Conservation (phyloP, 225 moss, liverwort and hornwort species). For the Sphagnum tenellum region DNA sequence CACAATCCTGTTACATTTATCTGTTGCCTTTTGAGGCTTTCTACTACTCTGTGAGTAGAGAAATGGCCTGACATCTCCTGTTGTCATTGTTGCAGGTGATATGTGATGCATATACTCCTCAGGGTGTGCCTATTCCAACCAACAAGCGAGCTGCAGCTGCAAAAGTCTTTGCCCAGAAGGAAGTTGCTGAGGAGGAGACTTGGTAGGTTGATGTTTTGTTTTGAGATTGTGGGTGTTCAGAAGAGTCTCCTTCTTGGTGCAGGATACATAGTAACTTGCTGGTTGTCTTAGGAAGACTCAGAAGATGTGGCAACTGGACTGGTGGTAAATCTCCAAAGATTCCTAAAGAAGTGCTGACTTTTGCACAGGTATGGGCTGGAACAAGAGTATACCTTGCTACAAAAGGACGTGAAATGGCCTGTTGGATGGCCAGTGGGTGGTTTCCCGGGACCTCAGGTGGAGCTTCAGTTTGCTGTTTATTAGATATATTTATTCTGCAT, state of each 20-base stretch:
- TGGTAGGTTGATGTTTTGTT: slow-evolving; percentile 19
- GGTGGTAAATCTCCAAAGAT: background rate
- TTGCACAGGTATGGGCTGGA: slow-evolving; percentile 37
- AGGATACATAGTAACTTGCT: too few species aligned
- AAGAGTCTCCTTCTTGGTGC: too few species aligned
- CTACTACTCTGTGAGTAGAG: background rate
- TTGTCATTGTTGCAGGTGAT: slow-evolving; percentile 18
- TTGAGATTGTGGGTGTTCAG: too few species aligned
- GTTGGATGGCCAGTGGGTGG: slow-evolving; percentile 47
- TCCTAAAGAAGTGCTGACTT: background rate
- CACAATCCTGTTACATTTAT: too few species aligned
- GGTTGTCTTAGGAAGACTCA: too few species aligned
- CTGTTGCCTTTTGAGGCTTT: too few species aligned
- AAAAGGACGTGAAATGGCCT: slow-evolving; percentile 43
- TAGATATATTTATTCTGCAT: too few species aligned
- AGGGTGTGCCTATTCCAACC: slow-evolving; percentile 28
- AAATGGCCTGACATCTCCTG: background rate
- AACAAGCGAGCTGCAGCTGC: slow-evolving; percentile 41
- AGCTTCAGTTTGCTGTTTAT: background rate
- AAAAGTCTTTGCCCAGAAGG: slow-evolving; percentile 13
- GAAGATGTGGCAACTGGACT: too few species aligned
- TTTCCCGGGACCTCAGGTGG: slow-evolving; percentile 37
- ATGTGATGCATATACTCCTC: slow-evolving; percentile 37
- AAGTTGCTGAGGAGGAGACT: slow-evolving; percentile 22
- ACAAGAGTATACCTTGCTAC: slow-evolving; percentile 49